phyloP scores from a whole-genome alignment of 2,329 filamentous ascomycete genomes.

The Thielaviopsis populi region DNA sequence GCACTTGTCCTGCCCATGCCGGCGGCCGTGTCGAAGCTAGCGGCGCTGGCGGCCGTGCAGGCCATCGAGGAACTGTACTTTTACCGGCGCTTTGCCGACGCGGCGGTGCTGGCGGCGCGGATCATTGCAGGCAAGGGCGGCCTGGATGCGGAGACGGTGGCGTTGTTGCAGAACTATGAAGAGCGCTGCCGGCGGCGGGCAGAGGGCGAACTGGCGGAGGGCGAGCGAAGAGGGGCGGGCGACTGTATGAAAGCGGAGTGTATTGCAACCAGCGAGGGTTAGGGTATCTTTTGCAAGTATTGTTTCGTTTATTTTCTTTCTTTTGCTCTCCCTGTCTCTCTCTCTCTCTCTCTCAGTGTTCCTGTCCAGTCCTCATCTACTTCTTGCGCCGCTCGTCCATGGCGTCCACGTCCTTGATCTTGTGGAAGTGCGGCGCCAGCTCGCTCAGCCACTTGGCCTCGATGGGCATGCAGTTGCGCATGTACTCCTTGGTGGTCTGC shows the following conservation, averaged over 20 bases:
- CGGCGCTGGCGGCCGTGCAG: constrained; percentile 36
- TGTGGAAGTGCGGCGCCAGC: constrained; percentile 87
- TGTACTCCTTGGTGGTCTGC: constrained; percentile 79
- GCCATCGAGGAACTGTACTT: constrained; percentile 45
- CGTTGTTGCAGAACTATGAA: constrained; percentile 29
- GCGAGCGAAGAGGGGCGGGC: background rate
- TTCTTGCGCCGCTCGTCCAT: constrained; percentile 51
- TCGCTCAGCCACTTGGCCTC: constrained; percentile 75
- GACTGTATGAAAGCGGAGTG: background rate
- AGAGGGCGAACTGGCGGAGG: background rate
- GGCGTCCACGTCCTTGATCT: constrained; percentile 74
- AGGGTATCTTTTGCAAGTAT: background rate
- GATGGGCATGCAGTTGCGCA: constrained; percentile 74
- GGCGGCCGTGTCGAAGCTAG: constrained; percentile 29
- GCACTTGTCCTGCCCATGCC: constrained; percentile 26
- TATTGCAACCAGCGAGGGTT: constrained; percentile 1
- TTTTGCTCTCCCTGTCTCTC: constrained; percentile 14
- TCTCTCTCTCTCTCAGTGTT: no score
- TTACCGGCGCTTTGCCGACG: constrained; percentile 33
- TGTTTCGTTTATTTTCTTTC: background rate
- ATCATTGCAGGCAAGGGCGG: constrained; percentile 23
- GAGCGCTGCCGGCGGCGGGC: background rate
- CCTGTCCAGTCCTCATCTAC: no score
- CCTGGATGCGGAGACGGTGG: constrained; percentile 31
- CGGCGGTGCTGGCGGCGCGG: constrained; percentile 27